These are phyloP conservation scores for Przewalskia tangutica DNA, from an alignment of 257 asterid species.

Conservation along the genomic window DNA sequence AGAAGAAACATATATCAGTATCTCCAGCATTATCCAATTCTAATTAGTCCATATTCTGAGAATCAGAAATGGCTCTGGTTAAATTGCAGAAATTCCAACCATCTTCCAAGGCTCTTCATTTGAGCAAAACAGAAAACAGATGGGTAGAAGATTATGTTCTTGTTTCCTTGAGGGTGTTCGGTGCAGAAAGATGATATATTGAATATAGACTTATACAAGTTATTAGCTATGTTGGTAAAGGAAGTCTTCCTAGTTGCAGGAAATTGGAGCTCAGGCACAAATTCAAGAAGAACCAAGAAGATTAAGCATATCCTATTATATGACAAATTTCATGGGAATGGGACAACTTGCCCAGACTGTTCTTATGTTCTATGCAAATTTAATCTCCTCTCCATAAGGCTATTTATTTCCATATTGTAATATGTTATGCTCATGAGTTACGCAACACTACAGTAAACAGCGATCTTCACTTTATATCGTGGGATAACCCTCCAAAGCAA, in stretches of 20 bases:
- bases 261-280: not conserved
- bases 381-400: slow-evolving; percentile 89
- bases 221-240: not conserved
- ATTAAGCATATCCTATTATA: not conserved
- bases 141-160: not conserved
- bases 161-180: not conserved
- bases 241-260: not conserved
- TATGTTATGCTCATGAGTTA: slow-evolving; percentile 72
- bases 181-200: not conserved
- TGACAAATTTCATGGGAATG: slow-evolving; percentile 56
- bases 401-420: slow-evolving; percentile 85
- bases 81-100: not conserved
- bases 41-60: not conserved
- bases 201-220: not conserved
- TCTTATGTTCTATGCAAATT: slow-evolving; percentile 87
- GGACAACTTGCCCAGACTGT: slow-evolving; percentile 88
- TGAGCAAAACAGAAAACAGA: not conserved
- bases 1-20: not conserved
- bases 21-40: not conserved
- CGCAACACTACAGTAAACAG: slow-evolving; percentile 79
- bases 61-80: not conserved
- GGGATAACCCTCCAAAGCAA: slow-evolving; percentile 98
- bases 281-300: not conserved
- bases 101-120: not conserved
- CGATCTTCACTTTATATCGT: slow-evolving; percentile 81